Evolutionary conservation across 768 basidiomycete genomes (phyloP).

Genomic region (Suillus bovinus): DNA sequence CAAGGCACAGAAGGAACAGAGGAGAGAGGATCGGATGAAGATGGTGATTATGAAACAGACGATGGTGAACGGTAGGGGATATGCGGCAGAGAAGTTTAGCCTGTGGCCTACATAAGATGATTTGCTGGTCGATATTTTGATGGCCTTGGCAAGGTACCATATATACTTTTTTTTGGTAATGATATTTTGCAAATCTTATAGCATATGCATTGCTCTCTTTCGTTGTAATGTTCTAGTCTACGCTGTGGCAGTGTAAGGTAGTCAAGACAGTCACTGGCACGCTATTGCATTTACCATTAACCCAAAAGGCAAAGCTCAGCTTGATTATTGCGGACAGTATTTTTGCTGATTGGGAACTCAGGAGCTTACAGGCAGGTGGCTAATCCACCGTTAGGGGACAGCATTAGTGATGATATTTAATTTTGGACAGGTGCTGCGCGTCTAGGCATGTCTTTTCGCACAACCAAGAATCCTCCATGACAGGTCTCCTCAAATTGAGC

Average conservation of each 20-base stretch:
- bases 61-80: constrained; percentile 13
- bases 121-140: neutral
- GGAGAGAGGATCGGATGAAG: constrained; percentile 16
- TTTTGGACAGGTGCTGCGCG: neutral
- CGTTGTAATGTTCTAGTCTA: no score
- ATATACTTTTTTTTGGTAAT: neutral
- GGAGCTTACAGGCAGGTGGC: no score
- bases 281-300: no score
- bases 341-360: no score
- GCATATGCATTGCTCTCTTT: neutral
- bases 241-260: no score
- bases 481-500: neutral
- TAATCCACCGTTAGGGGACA: no score
- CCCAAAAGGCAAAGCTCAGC: no score
- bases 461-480: neutral
- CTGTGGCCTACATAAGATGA: neutral
- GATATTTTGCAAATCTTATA: neutral
- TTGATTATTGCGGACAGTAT: no score
- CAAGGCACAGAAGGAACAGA: neutral
- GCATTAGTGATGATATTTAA: neutral
- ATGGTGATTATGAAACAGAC: constrained; percentile 25
- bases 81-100: neutral
- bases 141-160: constrained; percentile 3
- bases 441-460: neutral
- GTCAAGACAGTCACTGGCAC: no score